These are phyloP conservation scores for Dictyostelium purpureum DNA, from an alignment of 78 protist genomes.

Conservation along the genomic window DNA sequence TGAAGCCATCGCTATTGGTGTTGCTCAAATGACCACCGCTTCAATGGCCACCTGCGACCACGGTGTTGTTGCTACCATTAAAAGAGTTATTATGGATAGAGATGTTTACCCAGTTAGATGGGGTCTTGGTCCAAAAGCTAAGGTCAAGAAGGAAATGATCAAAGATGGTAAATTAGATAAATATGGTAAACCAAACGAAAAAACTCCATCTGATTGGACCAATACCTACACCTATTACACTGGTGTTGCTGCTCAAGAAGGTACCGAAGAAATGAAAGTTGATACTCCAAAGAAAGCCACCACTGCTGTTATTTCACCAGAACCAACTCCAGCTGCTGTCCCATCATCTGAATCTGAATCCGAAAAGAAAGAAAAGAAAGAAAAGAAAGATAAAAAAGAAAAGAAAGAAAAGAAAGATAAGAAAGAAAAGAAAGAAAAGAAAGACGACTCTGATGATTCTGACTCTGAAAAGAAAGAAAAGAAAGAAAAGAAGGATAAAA, in stretches of 20 bases:
- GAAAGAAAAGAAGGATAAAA: constrained; percentile 14
- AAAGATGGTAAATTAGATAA: constrained; percentile 98
- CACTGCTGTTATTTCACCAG: background rate
- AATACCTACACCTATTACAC: constrained; percentile 78
- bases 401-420: constrained; percentile 5
- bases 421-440: constrained; percentile 12
- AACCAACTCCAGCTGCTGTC: constrained; percentile 3
- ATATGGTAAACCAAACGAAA: constrained; percentile 96
- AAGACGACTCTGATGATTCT: constrained; percentile 22
- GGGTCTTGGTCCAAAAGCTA: constrained; percentile 98
- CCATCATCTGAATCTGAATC: background rate
- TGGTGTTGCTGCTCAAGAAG: background rate
- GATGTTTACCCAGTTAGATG: constrained; percentile 99
- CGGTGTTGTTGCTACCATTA: constrained; percentile 99
- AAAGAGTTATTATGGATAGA: constrained; percentile 99
- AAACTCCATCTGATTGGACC: constrained; percentile 97
- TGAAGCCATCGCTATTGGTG: constrained; percentile 99
- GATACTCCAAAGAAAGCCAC: constrained; percentile 20
- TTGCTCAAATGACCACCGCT: constrained; percentile 99
- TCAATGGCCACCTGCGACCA: constrained; percentile 96
- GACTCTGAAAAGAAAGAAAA: background rate
- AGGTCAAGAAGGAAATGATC: constrained; percentile 95
- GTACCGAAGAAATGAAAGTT: background rate
- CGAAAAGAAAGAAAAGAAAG: background rate
- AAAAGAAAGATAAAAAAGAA: constrained; percentile 13